A percentile compares a stretch with the other conserved stretches of the same genome.
These are phyloP conservation scores for Coemansia sp. DNA, from an alignment of 192 early-diverging fungal species.

Conservation along the genomic window DNA sequence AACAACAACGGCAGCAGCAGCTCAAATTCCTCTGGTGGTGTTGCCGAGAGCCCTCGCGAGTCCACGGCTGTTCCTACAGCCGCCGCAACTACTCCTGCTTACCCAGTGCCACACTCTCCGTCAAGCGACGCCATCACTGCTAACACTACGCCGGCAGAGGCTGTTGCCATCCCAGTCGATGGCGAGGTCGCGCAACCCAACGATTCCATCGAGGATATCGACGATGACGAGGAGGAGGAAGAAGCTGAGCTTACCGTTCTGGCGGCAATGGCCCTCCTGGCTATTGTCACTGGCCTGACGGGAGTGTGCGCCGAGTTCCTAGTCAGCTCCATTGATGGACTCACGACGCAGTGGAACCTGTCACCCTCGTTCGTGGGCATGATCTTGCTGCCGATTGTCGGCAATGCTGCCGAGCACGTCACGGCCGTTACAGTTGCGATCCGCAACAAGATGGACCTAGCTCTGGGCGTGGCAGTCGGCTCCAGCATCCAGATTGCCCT, in stretches of 20 bases:
- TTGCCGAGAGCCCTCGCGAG: constrained; percentile 8
- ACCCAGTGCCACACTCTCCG: neutral
- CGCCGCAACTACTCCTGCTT: constrained; percentile 3
- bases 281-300: constrained; percentile 68
- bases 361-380: constrained; percentile 89
- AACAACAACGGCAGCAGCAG: neutral
- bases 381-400: constrained; percentile 89
- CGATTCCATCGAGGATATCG: neutral
- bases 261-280: constrained; percentile 58
- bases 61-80: constrained; percentile 11
- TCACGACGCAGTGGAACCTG: constrained; percentile 72
- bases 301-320: constrained; percentile 86
- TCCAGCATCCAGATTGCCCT: constrained; percentile 90
- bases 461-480: constrained; percentile 87
- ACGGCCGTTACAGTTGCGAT: constrained; percentile 80
- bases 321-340: constrained; percentile 78
- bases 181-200: neutral
- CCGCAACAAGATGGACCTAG: constrained; percentile 92
- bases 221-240: constrained; percentile 66
- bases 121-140: neutral
- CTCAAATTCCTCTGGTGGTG: neutral
- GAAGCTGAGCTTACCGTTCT: constrained; percentile 60
- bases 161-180: constrained; percentile 3
- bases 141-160: constrained; percentile 5
- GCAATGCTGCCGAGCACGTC: constrained; percentile 89